A percentile compares a stretch with the other conserved stretches of the same genome.
Conservation (phyloP, 148 eudicot species). For the Rhododendron kiyosumense region DNA sequence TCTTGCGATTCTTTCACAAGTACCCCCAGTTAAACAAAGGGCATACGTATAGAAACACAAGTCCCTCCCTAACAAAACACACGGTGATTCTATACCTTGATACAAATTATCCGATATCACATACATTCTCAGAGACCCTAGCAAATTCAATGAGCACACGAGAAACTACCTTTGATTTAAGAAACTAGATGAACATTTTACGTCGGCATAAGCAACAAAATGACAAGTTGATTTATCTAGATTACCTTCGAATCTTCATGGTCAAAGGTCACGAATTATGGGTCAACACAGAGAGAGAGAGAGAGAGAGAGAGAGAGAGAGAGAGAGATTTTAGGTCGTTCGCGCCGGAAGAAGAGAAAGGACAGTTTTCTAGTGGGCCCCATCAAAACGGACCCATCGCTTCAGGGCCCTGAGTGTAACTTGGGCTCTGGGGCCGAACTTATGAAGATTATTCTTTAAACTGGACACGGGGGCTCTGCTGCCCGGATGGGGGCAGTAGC, state of each 20-base stretch:
- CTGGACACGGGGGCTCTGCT: too few relatives aligned
- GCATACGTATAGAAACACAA: background rate
- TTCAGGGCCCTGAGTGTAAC: background rate
- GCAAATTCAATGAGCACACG: background rate
- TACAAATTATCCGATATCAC: background rate
- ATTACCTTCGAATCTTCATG: background rate
- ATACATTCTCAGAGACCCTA: background rate
- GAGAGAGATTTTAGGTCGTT: background rate
- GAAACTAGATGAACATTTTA: background rate
- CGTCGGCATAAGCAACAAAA: background rate
- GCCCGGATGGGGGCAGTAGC: too few relatives aligned
- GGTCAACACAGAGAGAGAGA: background rate
- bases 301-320: background rate
- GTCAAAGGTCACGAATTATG: background rate
- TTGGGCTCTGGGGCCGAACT: background rate
- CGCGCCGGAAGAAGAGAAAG: background rate
- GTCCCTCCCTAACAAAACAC: background rate
- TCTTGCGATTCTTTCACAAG: background rate
- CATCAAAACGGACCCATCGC: background rate
- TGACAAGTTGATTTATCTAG: background rate
- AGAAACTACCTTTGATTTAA: background rate
- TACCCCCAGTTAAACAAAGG: background rate
- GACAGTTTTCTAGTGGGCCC: background rate
- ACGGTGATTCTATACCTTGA: background rate
- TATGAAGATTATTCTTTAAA: too few relatives aligned